Percentiles rank a stretch among this genome's conserved stretches.
phyloP scores from a whole-genome alignment of 208 protist species.

The Acanthamoeba culbertsoni region DNA sequence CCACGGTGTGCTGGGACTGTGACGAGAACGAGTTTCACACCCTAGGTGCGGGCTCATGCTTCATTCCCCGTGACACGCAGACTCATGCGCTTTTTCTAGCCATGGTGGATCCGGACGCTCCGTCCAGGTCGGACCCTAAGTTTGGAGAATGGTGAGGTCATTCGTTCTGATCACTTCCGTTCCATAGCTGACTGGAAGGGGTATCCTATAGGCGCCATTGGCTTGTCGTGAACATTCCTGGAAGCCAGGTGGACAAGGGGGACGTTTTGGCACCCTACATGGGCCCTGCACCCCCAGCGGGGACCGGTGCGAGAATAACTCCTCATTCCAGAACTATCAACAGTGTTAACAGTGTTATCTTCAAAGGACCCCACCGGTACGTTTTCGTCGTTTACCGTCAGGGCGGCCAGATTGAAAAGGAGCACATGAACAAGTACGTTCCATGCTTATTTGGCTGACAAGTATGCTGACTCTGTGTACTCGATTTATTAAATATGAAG shows the following conservation, averaged over 20 bases:
- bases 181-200: not conserved
- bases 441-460: not conserved
- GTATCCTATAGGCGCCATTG: not conserved
- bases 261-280: not conserved
- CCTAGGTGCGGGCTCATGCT: too few relatives aligned
- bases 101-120: constrained; percentile 55
- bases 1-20: not conserved
- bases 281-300: not conserved
- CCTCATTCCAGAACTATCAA: not conserved
- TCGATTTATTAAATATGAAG: not conserved
- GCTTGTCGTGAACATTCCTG: constrained; percentile 50
- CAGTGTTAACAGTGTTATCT: not conserved
- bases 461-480: not conserved
- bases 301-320: not conserved
- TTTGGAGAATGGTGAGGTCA: not conserved
- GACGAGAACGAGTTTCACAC: not conserved
- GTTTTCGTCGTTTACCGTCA: constrained; percentile 50
- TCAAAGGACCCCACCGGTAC: constrained; percentile 36
- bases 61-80: not conserved
- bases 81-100: not conserved
- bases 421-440: not conserved
- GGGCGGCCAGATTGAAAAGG: not conserved
- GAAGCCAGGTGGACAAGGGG: constrained; percentile 47
- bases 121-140: not conserved
- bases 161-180: not conserved